Base-by-base conservation (phyloP, 2,329 filamentous ascomycete genomes). In the Chalaropsis ovoidea region DNA sequence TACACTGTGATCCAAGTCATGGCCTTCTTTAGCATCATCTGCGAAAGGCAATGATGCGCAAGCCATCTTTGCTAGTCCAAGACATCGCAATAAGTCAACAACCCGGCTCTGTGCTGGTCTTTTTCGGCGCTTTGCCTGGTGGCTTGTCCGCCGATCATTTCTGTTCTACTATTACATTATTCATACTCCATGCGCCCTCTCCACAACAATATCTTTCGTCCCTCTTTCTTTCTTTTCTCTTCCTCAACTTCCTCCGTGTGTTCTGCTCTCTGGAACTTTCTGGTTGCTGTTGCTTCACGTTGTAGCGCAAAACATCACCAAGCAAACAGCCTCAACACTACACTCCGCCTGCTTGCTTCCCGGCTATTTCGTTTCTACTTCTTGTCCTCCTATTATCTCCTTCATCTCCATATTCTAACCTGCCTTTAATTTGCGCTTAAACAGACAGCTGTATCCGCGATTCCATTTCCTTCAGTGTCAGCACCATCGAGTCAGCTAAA, bases 11-110 rank as follows among this genome's bases (percentile, higher is more conserved):
- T 58, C 54, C 54, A 58, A 39, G 54, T 11, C 27, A 58, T 39
- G 31, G 27, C 2, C 15, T 39, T 58, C 39, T 58, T 58, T 58
- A 58, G 15, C n/a, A 39, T 27, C 27, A 17, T 58, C 27, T 39
- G 54, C 15, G 17, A 58, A 39, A 11, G 54, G 54, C 17, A 58
- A 58, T 58, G 54, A 58, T 58, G 54, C 54, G 54, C 54, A 58
- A 58, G 24, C 54, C 54, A 58, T 58, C 31, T 35, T 58, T 58
- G 31, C 54, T 58, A 58, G 54, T 35, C 31, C 27, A 58, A 58
- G 54, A 58, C 54, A 58, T 58, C 54, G 54, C 24, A 58, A 58
- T 58, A 58, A 58, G 54, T 58, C 54, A 58, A 58, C 5, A 58
- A 58, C 27, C 54, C 54, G 54, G 54, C 54, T 58, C 54, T 58